Evolutionary conservation across 2,329 filamentous ascomycete genomes (phyloP).

Genomic region (Fusarium napiforme): DNA sequence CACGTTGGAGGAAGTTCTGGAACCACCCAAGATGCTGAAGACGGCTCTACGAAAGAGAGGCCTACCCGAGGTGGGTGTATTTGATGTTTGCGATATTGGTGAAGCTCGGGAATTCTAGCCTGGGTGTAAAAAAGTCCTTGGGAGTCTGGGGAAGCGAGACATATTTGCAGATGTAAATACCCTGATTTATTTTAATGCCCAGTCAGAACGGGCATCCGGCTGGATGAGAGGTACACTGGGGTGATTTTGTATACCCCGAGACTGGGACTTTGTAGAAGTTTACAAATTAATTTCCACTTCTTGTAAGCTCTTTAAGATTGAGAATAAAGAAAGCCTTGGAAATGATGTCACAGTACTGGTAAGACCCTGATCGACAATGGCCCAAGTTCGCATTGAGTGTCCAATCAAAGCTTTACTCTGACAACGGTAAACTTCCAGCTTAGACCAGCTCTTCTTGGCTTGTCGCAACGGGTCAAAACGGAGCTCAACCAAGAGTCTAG

Average conservation of each 20-base stretch:
- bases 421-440: background rate
- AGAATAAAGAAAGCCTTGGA: background rate
- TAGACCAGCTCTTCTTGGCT: background rate
- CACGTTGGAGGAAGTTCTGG: slow-evolving; percentile 84
- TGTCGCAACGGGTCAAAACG: background rate
- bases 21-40: slow-evolving; percentile 79
- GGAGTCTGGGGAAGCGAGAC: slow-evolving; percentile 2
- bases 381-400: background rate
- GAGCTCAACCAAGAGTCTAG: background rate
- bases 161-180: slow-evolving; percentile 23
- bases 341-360: slow-evolving; percentile 22
- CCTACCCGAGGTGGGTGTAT: slow-evolving; percentile 76
- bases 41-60: slow-evolving; percentile 76
- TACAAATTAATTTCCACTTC: slow-evolving; percentile 3
- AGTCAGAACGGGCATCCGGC: slow-evolving; percentile 1
- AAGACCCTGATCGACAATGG: slow-evolving; percentile 25
- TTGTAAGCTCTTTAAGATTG: background rate
- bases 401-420: slow-evolving; percentile 24
- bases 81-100: slow-evolving; percentile 86
- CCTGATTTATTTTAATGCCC: slow-evolving; percentile 15
- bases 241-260: background rate
- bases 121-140: background rate
- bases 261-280: slow-evolving; percentile 12
- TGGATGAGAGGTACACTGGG: background rate
- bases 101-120: slow-evolving; percentile 79